Evolutionary conservation across 1,139 yeast species (phyloP), one percentile per base, ranked within the genome.

Genomic region (Yamadazyma atlantica): DNA sequence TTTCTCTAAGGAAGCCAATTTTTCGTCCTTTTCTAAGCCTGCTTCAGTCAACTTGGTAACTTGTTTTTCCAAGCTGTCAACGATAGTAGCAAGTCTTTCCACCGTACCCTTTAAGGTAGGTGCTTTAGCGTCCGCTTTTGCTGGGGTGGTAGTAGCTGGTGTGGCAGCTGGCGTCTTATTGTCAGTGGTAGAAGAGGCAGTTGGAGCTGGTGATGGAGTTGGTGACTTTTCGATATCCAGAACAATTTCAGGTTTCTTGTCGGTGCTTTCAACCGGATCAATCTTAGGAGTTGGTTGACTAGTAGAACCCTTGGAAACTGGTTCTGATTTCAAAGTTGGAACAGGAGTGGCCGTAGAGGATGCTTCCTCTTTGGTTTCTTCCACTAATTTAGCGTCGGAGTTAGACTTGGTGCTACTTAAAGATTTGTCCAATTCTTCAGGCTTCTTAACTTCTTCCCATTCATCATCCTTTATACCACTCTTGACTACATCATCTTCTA

Each of bases 91-190:
- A 40, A 85, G 67, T 45, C 74, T 80, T 46, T 83, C 90, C 23
- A 85, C 81, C 1, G 87, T 79, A 6, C 78, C 83, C 49, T 82
- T 82, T 46, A 85, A 66, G 1, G 88, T 84, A 25, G 82, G 69
- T n/a, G 75, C 73, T 16, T 67, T 65, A 4, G 55, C 37, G 26
- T 43, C 50, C 21, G 50, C 36, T 31, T 45, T 44, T 12, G 44
- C 25, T 38, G 34, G 39, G 6, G 43, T 34, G 30, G 30, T 5
- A 28, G 13, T n/a, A 4, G 30, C 8, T 16, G 15, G 21, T 5
- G n/a, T n/a, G n/a, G n/a, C n/a, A n/a, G n/a, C n/a, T n/a, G n/a
- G n/a, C n/a, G n/a, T n/a, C n/a, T n/a, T n/a, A n/a, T n/a, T n/a
- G n/a, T n/a, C n/a, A n/a, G n/a, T n/a, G n/a, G n/a, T n/a, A n/a